phyloP scores from a whole-genome alignment of 306 rosid genomes.

The Carpinus fangiana region DNA sequence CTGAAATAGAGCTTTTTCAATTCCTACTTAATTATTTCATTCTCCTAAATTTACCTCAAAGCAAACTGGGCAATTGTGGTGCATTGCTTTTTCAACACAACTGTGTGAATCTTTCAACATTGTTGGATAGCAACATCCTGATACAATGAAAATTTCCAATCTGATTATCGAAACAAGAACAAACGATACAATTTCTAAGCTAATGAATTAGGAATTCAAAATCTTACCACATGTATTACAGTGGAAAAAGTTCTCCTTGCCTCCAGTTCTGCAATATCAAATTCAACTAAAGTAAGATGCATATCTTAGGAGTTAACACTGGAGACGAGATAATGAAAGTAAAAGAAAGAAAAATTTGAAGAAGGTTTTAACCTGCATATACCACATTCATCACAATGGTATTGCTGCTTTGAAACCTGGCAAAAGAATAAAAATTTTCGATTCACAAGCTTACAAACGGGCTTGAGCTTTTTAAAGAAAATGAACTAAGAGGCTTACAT shows the following conservation, averaged over 20 bases:
- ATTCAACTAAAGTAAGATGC: background rate
- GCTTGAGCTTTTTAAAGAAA: background rate
- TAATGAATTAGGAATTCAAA: background rate
- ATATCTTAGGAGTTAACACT: background rate
- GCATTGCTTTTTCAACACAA: constrained; percentile 57
- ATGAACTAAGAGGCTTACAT: constrained; percentile 38
- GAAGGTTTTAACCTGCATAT: constrained; percentile 62
- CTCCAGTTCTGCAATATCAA: constrained; percentile 54
- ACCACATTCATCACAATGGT: constrained; percentile 81
- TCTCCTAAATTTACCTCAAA: constrained; percentile 36
- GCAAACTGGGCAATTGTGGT: constrained; percentile 59
- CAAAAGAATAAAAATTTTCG: background rate
- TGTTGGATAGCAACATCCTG: constrained; percentile 54
- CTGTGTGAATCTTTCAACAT: constrained; percentile 43
- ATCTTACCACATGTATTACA: constrained; percentile 66
- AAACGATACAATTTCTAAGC: background rate
- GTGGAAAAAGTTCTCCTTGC: constrained; percentile 69
- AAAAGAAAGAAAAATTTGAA: background rate
- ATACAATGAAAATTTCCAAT: constrained; percentile 1
- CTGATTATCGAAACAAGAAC: background rate
- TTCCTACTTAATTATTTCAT: background rate
- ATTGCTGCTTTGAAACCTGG: constrained; percentile 58
- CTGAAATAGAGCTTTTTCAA: background rate
- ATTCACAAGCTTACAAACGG: background rate
- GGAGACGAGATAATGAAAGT: background rate